Base-by-base conservation (phyloP, 352 stramenopile species). In the Phytopythium montanum region DNA sequence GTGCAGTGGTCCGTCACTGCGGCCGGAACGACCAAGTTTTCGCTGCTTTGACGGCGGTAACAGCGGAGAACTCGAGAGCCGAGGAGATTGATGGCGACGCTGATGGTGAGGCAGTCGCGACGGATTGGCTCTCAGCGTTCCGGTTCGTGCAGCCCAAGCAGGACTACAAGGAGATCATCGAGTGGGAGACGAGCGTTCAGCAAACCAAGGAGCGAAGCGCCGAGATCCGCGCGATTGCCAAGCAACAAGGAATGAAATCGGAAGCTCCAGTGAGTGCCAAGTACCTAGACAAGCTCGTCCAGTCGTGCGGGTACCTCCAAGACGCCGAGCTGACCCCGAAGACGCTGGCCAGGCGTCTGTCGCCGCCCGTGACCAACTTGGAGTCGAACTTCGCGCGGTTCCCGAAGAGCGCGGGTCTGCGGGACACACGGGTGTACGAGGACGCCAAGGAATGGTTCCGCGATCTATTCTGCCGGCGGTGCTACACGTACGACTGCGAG, bases 401-500 rank as follows among this genome's bases (percentile, higher is more conserved):
- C 49, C 66, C 72, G 21, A 33, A 68, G 2, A 61, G 46, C 3
- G 50, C 76, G 6, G 79, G 79, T 3, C 31, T 88, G 31, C 78
- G 82, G 6, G 57, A 72, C 29, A 62, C 54, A 9, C 69, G 62
- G 19, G 64, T 65, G 0, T 91, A 94, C 41, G 72, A 77, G 42
- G 64, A 81, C 12, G 48, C 88, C 18, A 78, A 83, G 44, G 86
- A 96, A 61, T 88, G 76, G 56, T 94, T 93, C 68, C 78, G 85
- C 0, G 76, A 92, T 57, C 55, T 98, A 4, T 96, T 97, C 60
- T 98, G 93, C 62, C 74, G 87, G 4, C 75, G 85, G 3, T 98
- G 93, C 67, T 97, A 89, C 61, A 79, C 64, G 0, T 98, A 97
- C 71, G 89, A 97, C 66, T 98, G 93, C 56, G 75, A 83, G 48